These are phyloP conservation scores for Pseudogymnoascus sp. DNA, from an alignment of 2,329 filamentous ascomycete genomes.

Conservation along the genomic window DNA sequence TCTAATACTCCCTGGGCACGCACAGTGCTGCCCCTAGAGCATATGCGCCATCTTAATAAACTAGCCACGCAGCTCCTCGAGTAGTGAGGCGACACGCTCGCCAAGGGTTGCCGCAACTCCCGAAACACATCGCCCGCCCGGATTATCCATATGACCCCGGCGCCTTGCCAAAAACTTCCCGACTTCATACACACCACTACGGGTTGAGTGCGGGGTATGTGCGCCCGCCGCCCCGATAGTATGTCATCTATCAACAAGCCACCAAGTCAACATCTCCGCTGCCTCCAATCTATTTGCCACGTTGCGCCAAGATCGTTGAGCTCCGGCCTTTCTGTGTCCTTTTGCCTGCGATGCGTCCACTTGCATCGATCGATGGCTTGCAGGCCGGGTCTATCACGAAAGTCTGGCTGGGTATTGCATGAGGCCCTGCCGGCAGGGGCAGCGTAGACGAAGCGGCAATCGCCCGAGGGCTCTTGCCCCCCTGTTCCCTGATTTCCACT, in stretches of 20 bases:
- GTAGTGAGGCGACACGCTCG: slow-evolving; percentile 1
- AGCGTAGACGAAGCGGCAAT: background rate
- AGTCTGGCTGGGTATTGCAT: background rate
- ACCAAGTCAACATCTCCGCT: background rate
- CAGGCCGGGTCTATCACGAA: background rate
- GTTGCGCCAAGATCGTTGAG: slow-evolving; percentile 1
- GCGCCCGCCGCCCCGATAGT: background rate
- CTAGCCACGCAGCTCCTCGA: slow-evolving; percentile 1
- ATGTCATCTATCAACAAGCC: background rate
- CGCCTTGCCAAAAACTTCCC: background rate
- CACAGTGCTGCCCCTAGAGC: background rate
- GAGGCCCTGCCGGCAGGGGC: background rate
- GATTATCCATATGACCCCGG: slow-evolving; percentile 2
- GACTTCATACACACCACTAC: background rate
- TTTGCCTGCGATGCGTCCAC: background rate
- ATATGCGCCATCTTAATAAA: slow-evolving; percentile 2
- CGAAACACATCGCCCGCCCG: background rate
- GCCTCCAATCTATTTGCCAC: background rate
- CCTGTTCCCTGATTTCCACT: slow-evolving; percentile 2
- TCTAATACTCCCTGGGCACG: background rate
- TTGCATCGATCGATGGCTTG: background rate
- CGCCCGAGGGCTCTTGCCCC: background rate
- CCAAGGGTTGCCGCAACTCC: background rate
- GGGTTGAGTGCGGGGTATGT: background rate
- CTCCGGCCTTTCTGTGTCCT: background rate